Evolutionary conservation across 1,284 basidiomycete species (phyloP).

Genomic region (Ceratobasidium sp.): DNA sequence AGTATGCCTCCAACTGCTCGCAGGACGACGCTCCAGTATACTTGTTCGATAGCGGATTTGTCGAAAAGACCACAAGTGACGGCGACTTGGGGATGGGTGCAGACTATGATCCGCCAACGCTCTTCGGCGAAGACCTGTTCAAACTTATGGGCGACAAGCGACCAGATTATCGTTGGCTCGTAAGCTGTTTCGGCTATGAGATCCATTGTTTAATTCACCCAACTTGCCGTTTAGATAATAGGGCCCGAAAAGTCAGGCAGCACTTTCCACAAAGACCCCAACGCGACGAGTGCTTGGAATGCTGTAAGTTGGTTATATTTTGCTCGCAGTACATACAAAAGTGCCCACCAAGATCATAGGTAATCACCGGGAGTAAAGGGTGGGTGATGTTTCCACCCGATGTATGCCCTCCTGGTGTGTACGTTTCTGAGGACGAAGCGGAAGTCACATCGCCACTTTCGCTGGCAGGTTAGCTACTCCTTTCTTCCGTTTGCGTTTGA

Average conservation of each 20-base stretch:
- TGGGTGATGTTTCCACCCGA: conserved; percentile 56
- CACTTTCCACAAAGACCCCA: conserved; percentile 54
- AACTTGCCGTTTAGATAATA: conserved; percentile 47
- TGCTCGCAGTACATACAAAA: background rate
- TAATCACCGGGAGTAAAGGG: conserved; percentile 44
- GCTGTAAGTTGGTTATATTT: conserved; percentile 48
- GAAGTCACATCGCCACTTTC: conserved; percentile 46
- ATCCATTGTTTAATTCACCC: background rate
- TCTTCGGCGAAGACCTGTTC: conserved; percentile 51
- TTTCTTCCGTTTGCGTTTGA: background rate
- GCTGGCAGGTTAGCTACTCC: conserved; percentile 40
- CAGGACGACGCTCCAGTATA: conserved; percentile 51
- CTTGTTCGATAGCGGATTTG: conserved; percentile 51
- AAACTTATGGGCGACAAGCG: conserved; percentile 48
- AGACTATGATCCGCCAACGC: conserved; percentile 48
- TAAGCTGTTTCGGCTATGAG: conserved; percentile 21
- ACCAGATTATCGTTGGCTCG: conserved; percentile 51
- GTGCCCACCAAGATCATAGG: background rate
- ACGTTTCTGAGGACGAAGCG: conserved; percentile 49
- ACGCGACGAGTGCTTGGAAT: conserved; percentile 56
- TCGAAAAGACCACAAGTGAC: conserved; percentile 46
- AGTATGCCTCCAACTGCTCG: conserved; percentile 48
- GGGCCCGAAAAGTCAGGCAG: conserved; percentile 50
- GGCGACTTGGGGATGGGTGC: conserved; percentile 44
- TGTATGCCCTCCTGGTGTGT: conserved; percentile 54